Evolutionary conservation across 805 yeast species (phyloP).

Genomic region (Aciculoconidium aculeatum): DNA sequence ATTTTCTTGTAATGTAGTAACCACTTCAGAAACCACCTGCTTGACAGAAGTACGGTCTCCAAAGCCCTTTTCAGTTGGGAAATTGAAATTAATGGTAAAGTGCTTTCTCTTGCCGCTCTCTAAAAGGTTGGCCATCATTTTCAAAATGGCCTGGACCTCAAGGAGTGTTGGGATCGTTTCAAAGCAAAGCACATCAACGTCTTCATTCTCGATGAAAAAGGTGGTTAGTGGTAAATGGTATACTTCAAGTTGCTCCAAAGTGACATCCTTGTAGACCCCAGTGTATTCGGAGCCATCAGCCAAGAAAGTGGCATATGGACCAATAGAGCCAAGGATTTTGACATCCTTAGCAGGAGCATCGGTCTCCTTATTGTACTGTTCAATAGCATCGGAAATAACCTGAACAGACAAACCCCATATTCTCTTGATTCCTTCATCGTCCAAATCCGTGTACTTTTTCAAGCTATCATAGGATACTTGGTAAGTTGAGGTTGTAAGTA

Average conservation of each 20-base stretch:
- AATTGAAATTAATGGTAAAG: conserved; percentile 39
- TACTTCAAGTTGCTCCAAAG: conserved; percentile 31
- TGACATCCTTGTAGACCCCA: conserved; percentile 50
- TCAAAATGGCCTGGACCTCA: conserved; percentile 49
- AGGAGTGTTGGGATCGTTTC: conserved; percentile 66
- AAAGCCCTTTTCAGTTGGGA: conserved; percentile 16
- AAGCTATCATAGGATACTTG: conserved; percentile 48
- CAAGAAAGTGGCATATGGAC: conserved; percentile 71
- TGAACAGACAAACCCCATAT: conserved; percentile 21
- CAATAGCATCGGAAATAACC: conserved; percentile 17
- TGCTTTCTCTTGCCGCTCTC: conserved; percentile 23
- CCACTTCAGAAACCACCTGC: conserved; percentile 15
- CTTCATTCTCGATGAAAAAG: conserved; percentile 29
- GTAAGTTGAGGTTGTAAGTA: conserved; percentile 53
- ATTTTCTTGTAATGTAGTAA: conserved; percentile 8
- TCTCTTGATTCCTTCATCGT: conserved; percentile 10
- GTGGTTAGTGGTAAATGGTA: conserved; percentile 46
- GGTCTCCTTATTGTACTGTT: conserved; percentile 1
- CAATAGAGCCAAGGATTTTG: conserved; percentile 57
- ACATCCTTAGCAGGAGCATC: conserved; percentile 7
- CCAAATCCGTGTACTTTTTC: conserved; percentile 13
- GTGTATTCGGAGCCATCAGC: conserved; percentile 69
- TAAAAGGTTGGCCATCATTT: conserved; percentile 28
- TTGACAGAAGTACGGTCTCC: conserved; percentile 28
- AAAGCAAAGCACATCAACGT: conserved; percentile 53